Evolutionary conservation across 768 basidiomycete genomes (phyloP).

Genomic region (Porpolomopsis calyptriformis): DNA sequence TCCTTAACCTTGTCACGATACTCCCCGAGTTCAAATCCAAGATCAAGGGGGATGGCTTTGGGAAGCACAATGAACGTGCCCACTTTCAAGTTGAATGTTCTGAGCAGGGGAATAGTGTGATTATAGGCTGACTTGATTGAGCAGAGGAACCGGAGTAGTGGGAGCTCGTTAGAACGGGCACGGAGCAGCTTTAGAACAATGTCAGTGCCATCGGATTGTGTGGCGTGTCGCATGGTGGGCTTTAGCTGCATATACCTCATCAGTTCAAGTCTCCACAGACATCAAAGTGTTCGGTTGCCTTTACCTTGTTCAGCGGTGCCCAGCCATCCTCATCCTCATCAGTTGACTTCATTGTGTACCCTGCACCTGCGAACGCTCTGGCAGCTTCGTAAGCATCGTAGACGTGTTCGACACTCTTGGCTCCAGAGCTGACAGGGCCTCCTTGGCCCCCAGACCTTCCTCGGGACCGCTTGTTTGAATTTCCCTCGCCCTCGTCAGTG

Average conservation of each 20-base stretch:
- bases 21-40: background rate
- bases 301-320: slow-evolving; percentile 4
- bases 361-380: background rate
- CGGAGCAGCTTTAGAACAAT: slow-evolving; percentile 1
- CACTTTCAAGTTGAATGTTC: background rate
- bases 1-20: slow-evolving; percentile 2
- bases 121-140: background rate
- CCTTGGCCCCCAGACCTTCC: background rate
- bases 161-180: slow-evolving; percentile 7
- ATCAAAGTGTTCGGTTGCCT: slow-evolving; percentile 1
- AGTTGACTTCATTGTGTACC: background rate
- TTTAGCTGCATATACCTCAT: background rate
- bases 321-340: slow-evolving; percentile 5
- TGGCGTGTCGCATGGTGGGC: slow-evolving; percentile 2
- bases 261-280: background rate
- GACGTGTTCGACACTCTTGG: background rate
- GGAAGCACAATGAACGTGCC: slow-evolving; percentile 3
- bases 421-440: background rate
- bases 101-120: slow-evolving; percentile 4
- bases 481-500: background rate
- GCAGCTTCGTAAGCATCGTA: slow-evolving; percentile 2
- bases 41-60: slow-evolving; percentile 1
- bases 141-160: slow-evolving; percentile 4
- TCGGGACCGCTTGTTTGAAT: slow-evolving; percentile 1
- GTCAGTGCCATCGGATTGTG: background rate